Base-by-base conservation (phyloP, 2,329 filamentous ascomycete species). In the Teratosphaeriaceae sp. region DNA sequence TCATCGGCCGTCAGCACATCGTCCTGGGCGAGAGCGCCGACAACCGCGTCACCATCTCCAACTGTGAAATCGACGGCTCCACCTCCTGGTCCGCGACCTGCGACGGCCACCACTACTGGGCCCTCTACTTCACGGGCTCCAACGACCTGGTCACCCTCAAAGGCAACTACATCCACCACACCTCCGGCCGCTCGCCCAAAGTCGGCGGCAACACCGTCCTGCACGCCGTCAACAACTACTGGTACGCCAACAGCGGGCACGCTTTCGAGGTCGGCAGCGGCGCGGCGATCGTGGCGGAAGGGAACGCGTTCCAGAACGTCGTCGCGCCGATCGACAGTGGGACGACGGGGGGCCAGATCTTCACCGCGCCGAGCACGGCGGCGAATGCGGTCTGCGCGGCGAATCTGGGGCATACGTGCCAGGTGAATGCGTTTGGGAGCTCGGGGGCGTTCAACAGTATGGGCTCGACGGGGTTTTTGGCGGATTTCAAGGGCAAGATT, bases 181-280 rank as follows among this genome's bases (percentile, higher is more conserved):
- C 72, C 38, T 72, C 68, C 11, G 78, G 77, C 44, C 75, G 78
- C 41, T 65, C 66, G 11, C 78, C 76, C 52, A 79, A 80, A 65
- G 66, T 80, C 18, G 65, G 62, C 43, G 68, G 67, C 16, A 74
- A 74, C 59, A 76, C 76, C 42, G 69, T 78, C 34, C 64, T 80
- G 41, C 78, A 81, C 61, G 74, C 73, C 31, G 74, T 78, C 58
- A 80, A 79, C 43, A 80, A 80, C 69, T 78, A 75, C 70, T 79
- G 69, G 65, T 68, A 75, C 57, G 67, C 71, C 55, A 74, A 71
- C 60, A 58, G 62, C 16, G 72, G 72, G 38, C 78, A 80, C 62
- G 73, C 75, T n/a, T 79, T 80, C 57, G 78, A 78, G 49, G 59
- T 58, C 42, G 62, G 58, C 47, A 47, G 56, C 37, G 65, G 63